phyloP scores from a whole-genome alignment of 257 asterid genomes.

The Mentha longifolia region DNA sequence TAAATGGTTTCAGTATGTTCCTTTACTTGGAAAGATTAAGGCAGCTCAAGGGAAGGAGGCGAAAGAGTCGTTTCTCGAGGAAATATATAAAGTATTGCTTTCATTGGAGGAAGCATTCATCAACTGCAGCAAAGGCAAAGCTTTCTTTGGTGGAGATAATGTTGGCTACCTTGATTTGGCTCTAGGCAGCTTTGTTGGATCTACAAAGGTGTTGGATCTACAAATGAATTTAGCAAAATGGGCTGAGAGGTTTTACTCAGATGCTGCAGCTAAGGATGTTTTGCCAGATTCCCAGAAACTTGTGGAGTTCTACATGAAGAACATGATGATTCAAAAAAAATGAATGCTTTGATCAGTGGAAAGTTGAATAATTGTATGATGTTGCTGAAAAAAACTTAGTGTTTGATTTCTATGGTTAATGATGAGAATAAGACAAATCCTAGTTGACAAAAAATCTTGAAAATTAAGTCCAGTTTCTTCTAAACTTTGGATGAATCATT shows the following conservation, averaged over 20 bases:
- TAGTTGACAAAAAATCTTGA: background rate
- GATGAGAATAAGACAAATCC: background rate
- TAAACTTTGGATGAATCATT: background rate
- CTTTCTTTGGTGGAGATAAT: slow-evolving; percentile 45
- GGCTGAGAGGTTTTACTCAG: slow-evolving; percentile 48
- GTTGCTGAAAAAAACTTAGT: background rate
- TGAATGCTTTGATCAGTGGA: background rate
- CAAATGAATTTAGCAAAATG: slow-evolving; percentile 53
- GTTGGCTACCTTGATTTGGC: slow-evolving; percentile 48
- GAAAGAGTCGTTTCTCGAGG: slow-evolving; percentile 23
- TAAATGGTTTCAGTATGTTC: slow-evolving; percentile 43
- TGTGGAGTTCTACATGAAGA: slow-evolving; percentile 34
- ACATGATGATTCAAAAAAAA: slow-evolving; percentile 12
- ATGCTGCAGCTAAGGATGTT: slow-evolving; percentile 51
- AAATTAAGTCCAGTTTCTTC: background rate
- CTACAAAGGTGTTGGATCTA: slow-evolving; percentile 36
- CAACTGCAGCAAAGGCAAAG: slow-evolving; percentile 39
- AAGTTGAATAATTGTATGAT: too few relatives aligned
- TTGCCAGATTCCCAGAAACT: slow-evolving; percentile 58
- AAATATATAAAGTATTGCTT: slow-evolving; percentile 27
- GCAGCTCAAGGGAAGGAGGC: slow-evolving; percentile 36
- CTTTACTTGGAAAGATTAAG: slow-evolving; percentile 19
- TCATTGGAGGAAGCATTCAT: slow-evolving; percentile 49
- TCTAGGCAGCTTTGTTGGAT: slow-evolving; percentile 40
- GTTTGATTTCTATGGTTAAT: slow-evolving; percentile 2